Evolutionary conservation across 495 filamentous ascomycete genomes (phyloP).

Genomic region (Hyaloscypha finlandica): DNA sequence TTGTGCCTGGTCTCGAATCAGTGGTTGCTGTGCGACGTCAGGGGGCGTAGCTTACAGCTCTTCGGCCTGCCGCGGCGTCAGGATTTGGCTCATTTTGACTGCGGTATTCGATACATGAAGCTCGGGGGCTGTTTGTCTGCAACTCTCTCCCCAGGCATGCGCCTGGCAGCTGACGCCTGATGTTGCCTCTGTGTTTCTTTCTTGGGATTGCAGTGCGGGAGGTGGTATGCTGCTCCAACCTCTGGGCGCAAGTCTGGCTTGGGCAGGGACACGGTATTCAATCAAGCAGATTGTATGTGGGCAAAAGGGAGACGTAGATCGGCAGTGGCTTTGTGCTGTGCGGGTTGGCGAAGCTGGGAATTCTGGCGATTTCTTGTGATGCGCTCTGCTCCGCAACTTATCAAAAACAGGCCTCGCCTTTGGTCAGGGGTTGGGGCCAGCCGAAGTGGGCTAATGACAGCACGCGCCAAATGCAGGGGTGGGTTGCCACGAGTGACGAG

Average conservation of each 20-base stretch:
- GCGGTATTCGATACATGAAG: constrained; percentile 29
- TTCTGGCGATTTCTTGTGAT: constrained; percentile 3
- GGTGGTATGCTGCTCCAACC: not conserved
- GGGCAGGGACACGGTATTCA: not conserved
- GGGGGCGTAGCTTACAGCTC: constrained; percentile 68
- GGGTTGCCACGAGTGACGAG: constrained; percentile 30
- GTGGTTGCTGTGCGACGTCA: not conserved
- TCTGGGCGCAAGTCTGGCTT: not conserved
- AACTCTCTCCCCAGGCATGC: constrained; percentile 14
- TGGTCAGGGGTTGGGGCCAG: not conserved
- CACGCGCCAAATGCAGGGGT: not conserved
- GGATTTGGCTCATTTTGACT: constrained; percentile 69
- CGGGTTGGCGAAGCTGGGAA: not conserved
- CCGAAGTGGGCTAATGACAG: not conserved
- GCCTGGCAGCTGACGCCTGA: constrained; percentile 12
- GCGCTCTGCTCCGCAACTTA: not conserved
- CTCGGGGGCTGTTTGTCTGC: constrained; percentile 1
- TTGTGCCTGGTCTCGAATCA: constrained; percentile 65
- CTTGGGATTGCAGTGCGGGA: constrained; percentile 6
- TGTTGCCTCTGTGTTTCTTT: constrained; percentile 17
- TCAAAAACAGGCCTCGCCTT: not conserved
- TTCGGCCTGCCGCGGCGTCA: constrained; percentile 80
- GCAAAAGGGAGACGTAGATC: not conserved
- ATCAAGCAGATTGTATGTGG: not conserved
- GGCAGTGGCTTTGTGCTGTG: not conserved